phyloP scores from a whole-genome alignment of 129 eudicot species.

The Daucus carota region DNA sequence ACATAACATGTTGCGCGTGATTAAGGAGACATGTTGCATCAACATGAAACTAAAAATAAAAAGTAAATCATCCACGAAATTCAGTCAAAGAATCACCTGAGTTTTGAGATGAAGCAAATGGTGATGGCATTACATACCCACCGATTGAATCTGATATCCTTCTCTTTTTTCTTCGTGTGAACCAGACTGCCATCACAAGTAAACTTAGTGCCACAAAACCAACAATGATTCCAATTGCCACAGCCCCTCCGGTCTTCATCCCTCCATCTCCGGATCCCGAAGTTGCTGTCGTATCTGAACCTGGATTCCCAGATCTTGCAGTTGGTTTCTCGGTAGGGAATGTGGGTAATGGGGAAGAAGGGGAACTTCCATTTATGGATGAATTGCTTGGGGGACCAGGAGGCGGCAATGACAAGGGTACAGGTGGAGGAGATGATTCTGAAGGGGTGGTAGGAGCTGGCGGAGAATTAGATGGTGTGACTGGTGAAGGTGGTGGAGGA shows the following conservation, averaged over 20 bases:
- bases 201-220: constrained; percentile 53
- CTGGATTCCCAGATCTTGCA: constrained; percentile 37
- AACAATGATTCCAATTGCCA: constrained; percentile 51
- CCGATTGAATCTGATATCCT: constrained; percentile 27
- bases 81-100: constrained; percentile 51
- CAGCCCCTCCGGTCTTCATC: constrained; percentile 28
- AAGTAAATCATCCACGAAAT: constrained; percentile 7
- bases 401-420: constrained; percentile 14
- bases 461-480: constrained; percentile 29
- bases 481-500: constrained; percentile 21
- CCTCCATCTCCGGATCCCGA: constrained; percentile 24
- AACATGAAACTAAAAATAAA: constrained; percentile 5
- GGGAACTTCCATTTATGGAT: constrained; percentile 19
- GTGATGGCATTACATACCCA: constrained; percentile 63
- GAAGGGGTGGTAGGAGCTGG: constrained; percentile 25
- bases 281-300: constrained; percentile 28
- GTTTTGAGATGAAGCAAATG: constrained; percentile 69
- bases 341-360: constrained; percentile 31
- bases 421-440: constrained; percentile 37
- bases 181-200: constrained; percentile 54
- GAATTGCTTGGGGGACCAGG: constrained; percentile 30
- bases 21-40: background rate
- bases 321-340: constrained; percentile 56
- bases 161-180: constrained; percentile 48
- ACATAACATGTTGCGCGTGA: background rate